Evolutionary conservation across 106 monocot species (phyloP), one percentile per base, ranked within the genome.

Genomic region (Posidonia australis): DNA sequence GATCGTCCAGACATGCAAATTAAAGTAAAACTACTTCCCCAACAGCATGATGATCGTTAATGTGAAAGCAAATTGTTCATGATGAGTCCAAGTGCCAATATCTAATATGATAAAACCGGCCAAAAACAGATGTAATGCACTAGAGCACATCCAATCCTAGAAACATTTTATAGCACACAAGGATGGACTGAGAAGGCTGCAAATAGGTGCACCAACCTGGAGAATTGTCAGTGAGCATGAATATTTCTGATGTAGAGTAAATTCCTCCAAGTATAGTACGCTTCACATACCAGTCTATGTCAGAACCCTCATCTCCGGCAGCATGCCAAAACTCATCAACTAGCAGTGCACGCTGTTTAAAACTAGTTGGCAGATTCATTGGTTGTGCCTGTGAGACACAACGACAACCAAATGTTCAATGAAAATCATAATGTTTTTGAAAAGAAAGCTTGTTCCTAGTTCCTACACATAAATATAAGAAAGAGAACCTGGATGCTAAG

Each of bases 291-390:
- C 96, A 90, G 58, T 90, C 83, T 42, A 90, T 65, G 66, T 90
- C 96, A 51, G 87, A 86, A 24, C 70, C 80, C 21, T 74, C 44
- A 24, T 87, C 90, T 63, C 84, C 87, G 54, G 74, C 87, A 56
- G 78, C 84, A 83, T 98, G 90, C 87, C 86, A 98, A 71, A 98
- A 84, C 68, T 98, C 96, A 76, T 98, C 96, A 68, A 98, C 75
- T 14, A 98, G 77, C 51, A 77, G 64, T 16, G 84, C 90, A 26
- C 96, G 69, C 67, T 98, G 90, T 73, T 84, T 90, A 62, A 98
- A 70, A 78, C 87, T 85, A 53, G 78, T 82, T 47, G 84, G 69
- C 17, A 89, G 22, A 62, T 89, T 93, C 78, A 67, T 48, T 21
- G 93, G 89, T 76, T 86, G 89, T 67, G 89, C 73, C 93, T 93